These are phyloP conservation scores for Cercospora sojina DNA, from an alignment of 2,329 filamentous ascomycete species.

Conservation along the genomic window DNA sequence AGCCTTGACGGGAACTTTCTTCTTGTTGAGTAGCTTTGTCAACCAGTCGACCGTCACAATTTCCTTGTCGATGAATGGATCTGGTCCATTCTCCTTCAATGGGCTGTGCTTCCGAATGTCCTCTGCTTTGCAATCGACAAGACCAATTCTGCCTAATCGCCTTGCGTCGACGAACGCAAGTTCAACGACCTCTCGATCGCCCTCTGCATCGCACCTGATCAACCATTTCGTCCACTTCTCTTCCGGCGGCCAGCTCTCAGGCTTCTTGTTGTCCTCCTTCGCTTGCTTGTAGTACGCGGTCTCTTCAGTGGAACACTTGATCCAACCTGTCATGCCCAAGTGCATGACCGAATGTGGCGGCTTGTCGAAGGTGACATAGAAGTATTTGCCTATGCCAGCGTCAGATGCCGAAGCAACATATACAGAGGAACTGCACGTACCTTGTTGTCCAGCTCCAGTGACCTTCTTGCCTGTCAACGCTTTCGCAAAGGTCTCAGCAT, in stretches of 20 bases:
- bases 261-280: conserved; percentile 48
- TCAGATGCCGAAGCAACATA: not conserved
- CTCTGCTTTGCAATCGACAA: conserved; percentile 75
- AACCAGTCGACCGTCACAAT: conserved; percentile 76
- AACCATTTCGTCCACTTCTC: conserved; percentile 88
- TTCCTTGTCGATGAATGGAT: conserved; percentile 81
- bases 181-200: conserved; percentile 52
- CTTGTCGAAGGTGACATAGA: conserved; percentile 78
- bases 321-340: conserved; percentile 66
- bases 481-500: conserved; percentile 68
- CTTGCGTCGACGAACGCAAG: conserved; percentile 82
- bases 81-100: conserved; percentile 87
- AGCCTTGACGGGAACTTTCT: conserved; percentile 85
- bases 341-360: conserved; percentile 73
- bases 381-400: conserved; percentile 68
- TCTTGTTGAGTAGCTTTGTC: conserved; percentile 65
- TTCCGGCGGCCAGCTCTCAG: conserved; percentile 74
- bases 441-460: conserved; percentile 73
- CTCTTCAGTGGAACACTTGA: conserved; percentile 77
- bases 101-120: conserved; percentile 75
- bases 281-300: conserved; percentile 75
- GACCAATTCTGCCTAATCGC: conserved; percentile 72
- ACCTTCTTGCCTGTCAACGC: conserved; percentile 74
- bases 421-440: conserved; percentile 38
- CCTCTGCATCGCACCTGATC: conserved; percentile 55